Conservation (phyloP, 2,329 filamentous ascomycete species). For the Stachybotrys chartarum region DNA sequence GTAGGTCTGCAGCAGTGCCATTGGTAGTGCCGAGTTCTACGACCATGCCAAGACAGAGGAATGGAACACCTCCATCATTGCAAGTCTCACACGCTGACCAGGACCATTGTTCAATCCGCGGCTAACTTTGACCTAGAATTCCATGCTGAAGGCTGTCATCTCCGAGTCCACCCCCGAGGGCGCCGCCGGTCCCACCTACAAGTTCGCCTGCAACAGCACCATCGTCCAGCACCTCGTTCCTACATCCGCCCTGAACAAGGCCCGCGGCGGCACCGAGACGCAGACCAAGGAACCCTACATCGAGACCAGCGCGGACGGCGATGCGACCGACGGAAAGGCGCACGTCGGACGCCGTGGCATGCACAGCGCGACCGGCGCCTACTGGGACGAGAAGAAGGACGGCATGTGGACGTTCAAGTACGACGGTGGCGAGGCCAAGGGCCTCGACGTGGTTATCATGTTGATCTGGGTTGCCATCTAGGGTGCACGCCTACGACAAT, state of each 20-base stretch:
- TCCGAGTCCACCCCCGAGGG: constrained; percentile 59
- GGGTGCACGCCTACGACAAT: background rate
- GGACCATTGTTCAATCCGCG: background rate
- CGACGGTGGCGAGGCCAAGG: constrained; percentile 60
- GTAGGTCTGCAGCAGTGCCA: constrained; percentile 75
- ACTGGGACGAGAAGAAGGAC: constrained; percentile 87
- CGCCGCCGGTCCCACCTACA: constrained; percentile 60
- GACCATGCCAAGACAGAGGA: constrained; percentile 76
- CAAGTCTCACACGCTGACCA: constrained; percentile 31
- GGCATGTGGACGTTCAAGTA: constrained; percentile 89
- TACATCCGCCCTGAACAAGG: constrained; percentile 56
- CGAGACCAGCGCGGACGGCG: constrained; percentile 46
- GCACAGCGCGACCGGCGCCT: constrained; percentile 79
- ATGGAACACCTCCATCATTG: constrained; percentile 93
- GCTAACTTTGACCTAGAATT: constrained; percentile 47
- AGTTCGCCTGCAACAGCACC: constrained; percentile 96
- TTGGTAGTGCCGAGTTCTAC: constrained; percentile 71
- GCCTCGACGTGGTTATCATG: constrained; percentile 63
- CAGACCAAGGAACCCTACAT: constrained; percentile 44
- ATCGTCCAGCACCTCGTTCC: constrained; percentile 90
- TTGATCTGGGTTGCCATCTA: constrained; percentile 72
- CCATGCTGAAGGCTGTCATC: constrained; percentile 70
- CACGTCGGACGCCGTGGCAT: constrained; percentile 81
- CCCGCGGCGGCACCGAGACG: constrained; percentile 42
- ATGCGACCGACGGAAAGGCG: constrained; percentile 57